Base-by-base conservation (phyloP, 768 basidiomycete species). In the Lactifluus hygrophoroides region DNA sequence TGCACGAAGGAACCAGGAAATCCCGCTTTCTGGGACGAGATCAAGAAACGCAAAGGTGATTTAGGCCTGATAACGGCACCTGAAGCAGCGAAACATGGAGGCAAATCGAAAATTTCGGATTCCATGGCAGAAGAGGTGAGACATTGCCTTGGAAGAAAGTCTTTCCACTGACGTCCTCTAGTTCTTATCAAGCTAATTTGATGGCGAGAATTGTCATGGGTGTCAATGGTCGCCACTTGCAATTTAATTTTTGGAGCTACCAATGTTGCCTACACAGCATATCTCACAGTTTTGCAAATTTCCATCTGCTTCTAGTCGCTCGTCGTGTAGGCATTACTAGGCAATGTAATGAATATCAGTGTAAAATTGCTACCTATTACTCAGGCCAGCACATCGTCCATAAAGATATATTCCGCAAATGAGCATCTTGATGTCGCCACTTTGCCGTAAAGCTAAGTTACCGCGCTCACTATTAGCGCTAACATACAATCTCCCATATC, bases 51-150 rank as follows among this genome's bases (percentile, higher is more conserved):
- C 16, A 85, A 86, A 2, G 74, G 75, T 38, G 65, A 67, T 14
- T 71, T 90, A 52, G 80, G 85, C 65, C 70, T 88, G 51, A 89
- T 91, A 55, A 75, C 75, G 60, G 71, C 77, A 37, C 68, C 72
- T 2, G 90, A 92, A 68, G 89, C 87, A 1, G 72, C 73, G 51
- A 71, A 76, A 57, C 66, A 79, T 48, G 84, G 85, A 19, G 84
- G 80, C 5, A 75, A 71, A 52, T 86, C 86, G 2, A 68, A 70
- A 5, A 67, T 88, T 9, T 75, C 79, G 2, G 86, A 87, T 56
- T 71, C 73, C 32, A 32, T 32, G 56, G 82, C 82, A 11, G 74
- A 74, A 49, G 69, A 76, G 73, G 88, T 90, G 63, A 61, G 77
- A 65, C 30, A 25, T 44, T 30, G 11, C 40, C 42, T 28, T 40